Evolutionary conservation across 768 basidiomycete genomes (phyloP).

Genomic region (Boletus fagicola): DNA sequence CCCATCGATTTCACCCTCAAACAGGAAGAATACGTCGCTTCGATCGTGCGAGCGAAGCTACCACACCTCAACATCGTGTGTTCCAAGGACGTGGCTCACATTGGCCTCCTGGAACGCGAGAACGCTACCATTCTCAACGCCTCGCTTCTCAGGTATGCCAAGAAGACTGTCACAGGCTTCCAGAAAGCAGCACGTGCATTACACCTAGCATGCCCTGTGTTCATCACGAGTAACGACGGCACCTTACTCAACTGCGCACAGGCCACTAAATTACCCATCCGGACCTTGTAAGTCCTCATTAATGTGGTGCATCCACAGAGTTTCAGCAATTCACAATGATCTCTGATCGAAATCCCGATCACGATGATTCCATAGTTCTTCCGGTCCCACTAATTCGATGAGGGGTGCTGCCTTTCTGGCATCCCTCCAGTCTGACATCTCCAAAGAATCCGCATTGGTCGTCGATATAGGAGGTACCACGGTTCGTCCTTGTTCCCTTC

Average conservation of each 20-base stretch:
- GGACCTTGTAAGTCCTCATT: conserved; percentile 46
- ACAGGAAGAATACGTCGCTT: conserved; percentile 48
- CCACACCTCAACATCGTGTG: conserved; percentile 47
- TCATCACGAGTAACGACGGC: conserved; percentile 61
- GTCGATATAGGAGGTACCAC: conserved; percentile 68
- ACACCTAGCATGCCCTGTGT: conserved; percentile 47
- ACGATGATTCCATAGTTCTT: conserved; percentile 30
- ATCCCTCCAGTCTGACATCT: conserved; percentile 34
- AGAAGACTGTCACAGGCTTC: conserved; percentile 54
- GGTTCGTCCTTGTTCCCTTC: conserved; percentile 22
- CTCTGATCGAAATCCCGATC: conserved; percentile 11
- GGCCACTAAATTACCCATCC: conserved; percentile 57
- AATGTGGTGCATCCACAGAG: conserved; percentile 9
- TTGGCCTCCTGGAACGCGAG: conserved; percentile 62
- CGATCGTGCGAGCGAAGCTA: conserved; percentile 42
- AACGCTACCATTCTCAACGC: conserved; percentile 70
- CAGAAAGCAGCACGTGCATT: conserved; percentile 48
- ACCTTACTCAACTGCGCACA: conserved; percentile 48
- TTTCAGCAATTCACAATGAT: conserved; percentile 1
- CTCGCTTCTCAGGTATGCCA: conserved; percentile 58
- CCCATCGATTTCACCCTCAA: conserved; percentile 43
- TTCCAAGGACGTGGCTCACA: conserved; percentile 55
- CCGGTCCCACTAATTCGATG: conserved; percentile 69
- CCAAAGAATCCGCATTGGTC: conserved; percentile 46
- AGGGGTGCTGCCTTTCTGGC: conserved; percentile 63